Conservation (phyloP, 345 rosid genomes). For the Acer saccharum region DNA sequence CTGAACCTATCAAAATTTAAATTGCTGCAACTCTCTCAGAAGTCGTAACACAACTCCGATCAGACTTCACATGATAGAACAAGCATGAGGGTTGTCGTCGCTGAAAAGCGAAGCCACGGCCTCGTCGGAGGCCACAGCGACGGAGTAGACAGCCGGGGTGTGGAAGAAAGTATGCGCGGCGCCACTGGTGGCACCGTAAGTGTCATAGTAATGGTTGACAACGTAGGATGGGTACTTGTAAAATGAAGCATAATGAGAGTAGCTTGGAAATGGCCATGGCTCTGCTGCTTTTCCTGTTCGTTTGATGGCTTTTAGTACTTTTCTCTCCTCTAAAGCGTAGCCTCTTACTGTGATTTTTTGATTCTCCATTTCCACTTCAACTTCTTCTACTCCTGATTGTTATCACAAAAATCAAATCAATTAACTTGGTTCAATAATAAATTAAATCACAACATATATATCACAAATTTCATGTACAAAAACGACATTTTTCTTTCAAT, state of each 20-base stretch:
- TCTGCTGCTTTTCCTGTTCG: constrained; percentile 82
- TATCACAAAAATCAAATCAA: too few species aligned
- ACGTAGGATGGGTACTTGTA: constrained; percentile 78
- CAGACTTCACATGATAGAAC: constrained; percentile 61
- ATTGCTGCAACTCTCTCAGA: background rate
- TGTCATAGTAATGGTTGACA: constrained; percentile 76
- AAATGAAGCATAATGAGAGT: constrained; percentile 74
- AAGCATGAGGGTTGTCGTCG: constrained; percentile 90
- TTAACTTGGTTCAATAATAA: too few species aligned
- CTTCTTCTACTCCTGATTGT: constrained; percentile 76
- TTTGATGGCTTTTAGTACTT: constrained; percentile 69
- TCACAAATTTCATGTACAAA: too few species aligned
- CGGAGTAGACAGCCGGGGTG: constrained; percentile 75
- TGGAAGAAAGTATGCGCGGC: constrained; percentile 75
- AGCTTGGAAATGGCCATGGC: constrained; percentile 88
- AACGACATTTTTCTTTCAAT: too few species aligned
- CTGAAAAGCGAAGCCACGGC: constrained; percentile 83
- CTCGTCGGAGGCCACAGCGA: constrained; percentile 85
- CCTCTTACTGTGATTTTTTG: constrained; percentile 84
- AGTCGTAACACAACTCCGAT: background rate
- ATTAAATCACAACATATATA: too few species aligned
- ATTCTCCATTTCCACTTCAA: constrained; percentile 81
- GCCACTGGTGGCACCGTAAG: constrained; percentile 40
- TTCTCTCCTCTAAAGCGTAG: constrained; percentile 62
- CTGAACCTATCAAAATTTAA: background rate